Evolutionary conservation across 441 rosid genomes (phyloP).

Genomic region (Gossypium davidsonii): DNA sequence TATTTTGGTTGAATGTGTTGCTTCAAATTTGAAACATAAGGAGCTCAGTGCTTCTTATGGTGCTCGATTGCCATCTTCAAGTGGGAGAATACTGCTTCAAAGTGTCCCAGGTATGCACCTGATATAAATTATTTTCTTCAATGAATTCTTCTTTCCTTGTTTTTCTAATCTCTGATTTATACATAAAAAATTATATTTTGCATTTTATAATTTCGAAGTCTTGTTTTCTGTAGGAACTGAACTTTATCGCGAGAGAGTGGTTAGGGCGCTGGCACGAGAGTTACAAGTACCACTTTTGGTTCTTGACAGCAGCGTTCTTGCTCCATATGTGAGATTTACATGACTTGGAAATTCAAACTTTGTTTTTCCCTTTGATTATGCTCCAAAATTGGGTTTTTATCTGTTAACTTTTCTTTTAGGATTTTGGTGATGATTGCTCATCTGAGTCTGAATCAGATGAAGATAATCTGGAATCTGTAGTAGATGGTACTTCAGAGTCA

Average conservation of each 20-base stretch:
- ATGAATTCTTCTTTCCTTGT: not conserved
- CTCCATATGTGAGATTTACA: slow-evolving; percentile 76
- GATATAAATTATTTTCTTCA: not conserved
- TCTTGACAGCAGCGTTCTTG: slow-evolving; percentile 85
- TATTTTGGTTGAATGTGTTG: slow-evolving; percentile 71
- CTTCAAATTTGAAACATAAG: slow-evolving; percentile 75
- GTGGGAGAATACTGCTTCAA: slow-evolving; percentile 86
- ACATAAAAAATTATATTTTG: slow-evolving; percentile 7
- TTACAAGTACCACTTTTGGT: slow-evolving; percentile 79
- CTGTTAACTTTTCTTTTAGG: slow-evolving; percentile 40
- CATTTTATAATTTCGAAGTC: slow-evolving; percentile 10
- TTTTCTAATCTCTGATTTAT: not conserved
- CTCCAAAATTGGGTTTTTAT: slow-evolving; percentile 9
- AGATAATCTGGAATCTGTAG: slow-evolving; percentile 49
- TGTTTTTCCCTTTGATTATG: slow-evolving; percentile 9
- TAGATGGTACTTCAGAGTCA: slow-evolving; percentile 67
- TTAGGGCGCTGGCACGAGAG: slow-evolving; percentile 83
- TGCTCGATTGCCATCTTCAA: slow-evolving; percentile 68
- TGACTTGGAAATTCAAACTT: slow-evolving; percentile 5
- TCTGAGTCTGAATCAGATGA: slow-evolving; percentile 68
- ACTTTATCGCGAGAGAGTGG: slow-evolving; percentile 88
- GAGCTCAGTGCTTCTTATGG: slow-evolving; percentile 49
- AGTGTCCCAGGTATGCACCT: slow-evolving; percentile 71
- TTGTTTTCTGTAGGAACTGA: slow-evolving; percentile 60
- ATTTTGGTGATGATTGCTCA: slow-evolving; percentile 60